phyloP scores from a whole-genome alignment of 345 rosid species.

The Lagerstroemia speciosa region DNA sequence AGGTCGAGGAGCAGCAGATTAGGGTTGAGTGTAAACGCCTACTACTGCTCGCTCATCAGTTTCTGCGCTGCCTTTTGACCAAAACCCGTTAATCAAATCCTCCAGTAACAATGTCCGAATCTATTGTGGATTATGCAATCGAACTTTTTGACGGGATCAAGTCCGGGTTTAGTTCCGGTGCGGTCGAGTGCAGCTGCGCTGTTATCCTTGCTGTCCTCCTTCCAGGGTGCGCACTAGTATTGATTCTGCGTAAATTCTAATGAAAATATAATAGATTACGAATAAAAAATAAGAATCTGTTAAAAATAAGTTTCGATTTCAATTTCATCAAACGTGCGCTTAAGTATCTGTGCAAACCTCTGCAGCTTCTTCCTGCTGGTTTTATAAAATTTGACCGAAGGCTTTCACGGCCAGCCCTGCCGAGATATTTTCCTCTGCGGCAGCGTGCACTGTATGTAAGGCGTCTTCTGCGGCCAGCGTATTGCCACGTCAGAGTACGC shows the following conservation, averaged over 20 bases:
- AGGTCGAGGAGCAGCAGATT: conserved; percentile 11
- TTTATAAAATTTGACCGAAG: too few species aligned
- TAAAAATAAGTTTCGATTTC: too few species aligned
- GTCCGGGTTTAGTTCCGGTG: conserved; percentile 69
- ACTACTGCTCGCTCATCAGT: conserved; percentile 9
- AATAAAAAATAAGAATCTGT: too few species aligned
- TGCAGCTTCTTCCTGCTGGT: too few species aligned
- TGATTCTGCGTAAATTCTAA: too few species aligned
- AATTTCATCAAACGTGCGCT: too few species aligned
- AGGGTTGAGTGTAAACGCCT: conserved; percentile 42
- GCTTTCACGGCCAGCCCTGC: background rate
- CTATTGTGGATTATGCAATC: conserved; percentile 64
- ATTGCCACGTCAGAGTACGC: background rate
- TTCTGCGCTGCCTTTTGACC: conserved; percentile 19
- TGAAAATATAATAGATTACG: too few species aligned
- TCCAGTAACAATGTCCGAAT: conserved; percentile 46
- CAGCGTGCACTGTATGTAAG: background rate
- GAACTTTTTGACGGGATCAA: conserved; percentile 32
- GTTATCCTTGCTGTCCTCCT: background rate
- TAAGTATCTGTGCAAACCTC: too few species aligned
- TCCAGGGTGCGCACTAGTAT: too few species aligned
- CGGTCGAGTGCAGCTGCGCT: conserved; percentile 19
- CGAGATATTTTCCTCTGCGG: background rate
- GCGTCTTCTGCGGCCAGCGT: background rate
- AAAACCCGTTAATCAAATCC: background rate